phyloP scores from a whole-genome alignment of 2,329 filamentous ascomycete genomes.

The Aureobasidium lini region DNA sequence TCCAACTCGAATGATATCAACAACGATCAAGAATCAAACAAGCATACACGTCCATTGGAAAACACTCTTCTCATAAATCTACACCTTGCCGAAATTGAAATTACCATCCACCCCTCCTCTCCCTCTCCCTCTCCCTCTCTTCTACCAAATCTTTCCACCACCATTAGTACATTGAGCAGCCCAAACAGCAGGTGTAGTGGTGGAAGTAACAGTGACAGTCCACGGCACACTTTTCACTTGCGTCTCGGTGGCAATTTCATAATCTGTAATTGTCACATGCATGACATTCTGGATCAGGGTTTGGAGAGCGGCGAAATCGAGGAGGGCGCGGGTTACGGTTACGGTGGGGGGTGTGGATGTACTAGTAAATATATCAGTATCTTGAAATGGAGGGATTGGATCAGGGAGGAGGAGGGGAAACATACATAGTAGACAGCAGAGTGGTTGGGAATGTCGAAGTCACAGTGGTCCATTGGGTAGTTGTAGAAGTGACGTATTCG shows the following conservation, averaged over 20 bases:
- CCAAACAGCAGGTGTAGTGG: not conserved
- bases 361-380: not conserved
- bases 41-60: too few relatives aligned
- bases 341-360: not conserved
- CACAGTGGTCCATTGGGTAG: not conserved
- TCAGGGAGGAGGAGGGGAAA: not conserved
- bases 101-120: too few relatives aligned
- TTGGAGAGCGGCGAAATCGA: not conserved
- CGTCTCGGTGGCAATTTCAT: not conserved
- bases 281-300: not conserved
- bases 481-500: not conserved
- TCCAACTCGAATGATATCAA: too few relatives aligned
- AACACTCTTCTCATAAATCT: too few relatives aligned
- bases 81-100: too few relatives aligned
- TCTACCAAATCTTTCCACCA: not conserved
- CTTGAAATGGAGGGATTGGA: not conserved
- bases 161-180: not conserved
- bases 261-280: not conserved
- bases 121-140: not conserved
- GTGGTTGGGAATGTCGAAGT: not conserved
- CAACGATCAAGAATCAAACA: too few relatives aligned
- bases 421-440: not conserved
- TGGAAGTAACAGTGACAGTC: conserved; percentile 1
- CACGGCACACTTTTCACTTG: not conserved
- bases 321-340: not conserved